Evolutionary conservation across 257 asterid species (phyloP), one percentile per base, ranked within the genome.

Genomic region (Nicotiana paniculata): DNA sequence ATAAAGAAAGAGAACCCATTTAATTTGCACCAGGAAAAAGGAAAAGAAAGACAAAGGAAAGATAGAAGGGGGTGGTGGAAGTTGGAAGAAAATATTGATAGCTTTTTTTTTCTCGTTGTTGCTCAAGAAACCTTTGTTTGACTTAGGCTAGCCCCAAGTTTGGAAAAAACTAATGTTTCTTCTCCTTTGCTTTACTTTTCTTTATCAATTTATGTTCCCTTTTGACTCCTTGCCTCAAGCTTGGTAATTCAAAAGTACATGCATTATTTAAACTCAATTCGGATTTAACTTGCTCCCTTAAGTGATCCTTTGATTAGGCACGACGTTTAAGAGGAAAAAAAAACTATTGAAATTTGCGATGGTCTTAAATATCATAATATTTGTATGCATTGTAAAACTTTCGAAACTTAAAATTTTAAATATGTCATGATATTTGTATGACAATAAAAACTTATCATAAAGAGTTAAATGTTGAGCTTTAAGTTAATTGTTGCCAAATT

Each of bases 121-220:
- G 81, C 70, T 83, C 85, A 84, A 82, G 76, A 84, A 80, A 84
- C 39, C 75, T 83, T 61, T 46, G 81, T 76, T 83, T 89, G 86
- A 84, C 87, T 85, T 87, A 0, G 82, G 79, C 63, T 10, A 9
- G 24, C 32, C 59, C 65, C 46, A 53, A 61, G 82, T 77, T 85
- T 85, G 12, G 51, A 64, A 77, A 79, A 35, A 80, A 21, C 35
- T 79, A 33, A 53, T 76, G 59, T 72, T n/a, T 55, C 46, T 51
- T 83, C 2, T 39, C 53, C 39, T 75, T 53, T 55, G 9, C 74
- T 3, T 80, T 65, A n/a, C 30, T 75, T 58, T 51, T 53, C 54
- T 79, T 81, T 48, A 55, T 81, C 66, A 10, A 72, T 43, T 72
- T 46, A 6, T 80, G 46, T 32, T n/a, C 58, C 77, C 46, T 46